Percentiles rank a stretch among this genome's conserved stretches.
Evolutionary conservation across 1,284 basidiomycete species (phyloP).

Genomic region (Fomitopsis schrenkii): DNA sequence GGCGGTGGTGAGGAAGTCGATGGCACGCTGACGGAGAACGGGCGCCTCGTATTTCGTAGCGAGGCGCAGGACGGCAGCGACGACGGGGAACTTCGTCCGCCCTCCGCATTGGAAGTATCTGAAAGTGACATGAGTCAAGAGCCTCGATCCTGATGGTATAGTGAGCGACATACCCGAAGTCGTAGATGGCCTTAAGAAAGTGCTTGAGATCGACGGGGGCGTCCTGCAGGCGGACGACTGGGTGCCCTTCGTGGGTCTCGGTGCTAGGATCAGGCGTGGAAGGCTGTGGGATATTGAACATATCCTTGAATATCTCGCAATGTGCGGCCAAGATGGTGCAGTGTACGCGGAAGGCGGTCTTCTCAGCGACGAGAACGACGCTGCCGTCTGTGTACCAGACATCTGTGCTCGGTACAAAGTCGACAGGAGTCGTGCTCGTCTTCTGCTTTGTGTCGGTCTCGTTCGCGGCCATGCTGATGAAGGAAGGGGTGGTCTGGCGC

Average conservation of each 20-base stretch:
- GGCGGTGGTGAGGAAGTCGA: slow-evolving; percentile 30
- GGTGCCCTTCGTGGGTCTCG: slow-evolving; percentile 18
- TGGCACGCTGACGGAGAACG: slow-evolving; percentile 32
- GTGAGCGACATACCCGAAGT: slow-evolving; percentile 15
- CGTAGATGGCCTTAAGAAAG: slow-evolving; percentile 21
- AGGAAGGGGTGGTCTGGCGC: too few relatives aligned
- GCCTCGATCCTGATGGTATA: too few relatives aligned
- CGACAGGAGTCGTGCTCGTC: neutral
- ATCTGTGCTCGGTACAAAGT: slow-evolving; percentile 6
- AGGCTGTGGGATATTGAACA: slow-evolving; percentile 22
- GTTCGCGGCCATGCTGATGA: neutral
- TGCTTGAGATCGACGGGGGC: slow-evolving; percentile 14
- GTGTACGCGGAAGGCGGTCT: slow-evolving; percentile 19
- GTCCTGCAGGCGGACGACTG: slow-evolving; percentile 17
- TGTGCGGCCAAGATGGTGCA: slow-evolving; percentile 12
- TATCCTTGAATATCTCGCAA: slow-evolving; percentile 19
- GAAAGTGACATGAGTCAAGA: neutral
- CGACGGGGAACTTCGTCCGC: slow-evolving; percentile 26
- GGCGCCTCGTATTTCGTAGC: slow-evolving; percentile 38
- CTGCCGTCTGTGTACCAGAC: slow-evolving; percentile 23
- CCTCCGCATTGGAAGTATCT: slow-evolving; percentile 12
- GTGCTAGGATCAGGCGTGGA: neutral
- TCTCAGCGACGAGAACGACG: slow-evolving; percentile 17
- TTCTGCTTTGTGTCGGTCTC: neutral
- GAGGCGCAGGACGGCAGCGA: slow-evolving; percentile 34